Base-by-base conservation (phyloP, 495 filamentous ascomycete genomes). In the Neurospora africana region DNA sequence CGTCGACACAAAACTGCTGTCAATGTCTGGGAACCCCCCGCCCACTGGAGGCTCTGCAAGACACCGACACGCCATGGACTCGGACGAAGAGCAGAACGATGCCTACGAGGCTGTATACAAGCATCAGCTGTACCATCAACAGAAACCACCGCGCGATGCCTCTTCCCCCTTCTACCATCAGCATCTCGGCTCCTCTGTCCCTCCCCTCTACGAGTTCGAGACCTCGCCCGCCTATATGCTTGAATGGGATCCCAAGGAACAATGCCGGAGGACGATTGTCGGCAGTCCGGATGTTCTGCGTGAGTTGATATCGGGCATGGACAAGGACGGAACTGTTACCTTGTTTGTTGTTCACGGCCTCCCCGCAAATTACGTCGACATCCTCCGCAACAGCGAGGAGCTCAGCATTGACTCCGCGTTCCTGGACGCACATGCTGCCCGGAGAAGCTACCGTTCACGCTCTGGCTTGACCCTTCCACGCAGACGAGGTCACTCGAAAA, bases 321-420 rank as follows among this genome's bases (percentile, higher is more conserved):
- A 8, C 41, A 9, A 39, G 37, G 65, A 10, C 72, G 75, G 21
- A 61, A 33, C 53, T 17, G 27, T 61, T 61, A 61, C 53, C 13
- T 36, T 80, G 30, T 75, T 82, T n/a, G 78, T 82, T 9, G 30
- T 82, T 13, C 76, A 74, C 11, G 79, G 76, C 21, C 47, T 77
- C 30, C 75, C 76, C 6, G 43, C 37, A 23, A 77, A 78, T 38
- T 77, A 76, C 36, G 40, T 76, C 7, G 40, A 73, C 0, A 74
- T 65, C 1, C 33, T 81, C 8, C 69, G 58, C n/a, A 58, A 43
- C 36, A 35, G 44, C 47, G 71, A 75, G 9, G 36, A 38, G 27
- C 37, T 78, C 10, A 72, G 58, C 41, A 58, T 82, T 38, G 80
- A 81, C 43, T 65, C 75, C 23, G 72, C 75, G 7, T 82, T 82